Evolutionary conservation across 148 eudicot genomes (phyloP).

Genomic region (Rhododendron williamsianum): DNA sequence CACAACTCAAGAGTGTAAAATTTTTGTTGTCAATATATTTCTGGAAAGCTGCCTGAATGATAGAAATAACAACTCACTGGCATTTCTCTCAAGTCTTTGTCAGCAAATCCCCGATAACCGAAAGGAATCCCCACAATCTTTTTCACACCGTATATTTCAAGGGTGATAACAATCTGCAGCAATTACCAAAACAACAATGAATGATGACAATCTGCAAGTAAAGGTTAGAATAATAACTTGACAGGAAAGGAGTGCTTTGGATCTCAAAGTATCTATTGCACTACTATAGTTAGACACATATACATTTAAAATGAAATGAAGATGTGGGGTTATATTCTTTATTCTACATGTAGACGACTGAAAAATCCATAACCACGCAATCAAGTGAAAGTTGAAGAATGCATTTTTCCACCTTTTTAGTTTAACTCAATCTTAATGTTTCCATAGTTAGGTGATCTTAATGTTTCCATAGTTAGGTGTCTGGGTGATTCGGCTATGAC

Average conservation of each 20-base stretch:
- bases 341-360: neutral
- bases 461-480: neutral
- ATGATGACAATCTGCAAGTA: neutral
- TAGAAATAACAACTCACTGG: conserved; percentile 47
- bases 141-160: conserved; percentile 94
- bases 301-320: neutral
- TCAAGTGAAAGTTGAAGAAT: neutral
- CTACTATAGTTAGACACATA: neutral
- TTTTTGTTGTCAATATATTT: neutral
- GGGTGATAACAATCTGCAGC: conserved; percentile 91
- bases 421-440: neutral
- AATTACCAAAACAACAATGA: conserved; percentile 6
- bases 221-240: neutral
- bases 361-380: neutral
- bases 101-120: conserved; percentile 93
- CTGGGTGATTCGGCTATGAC: neutral
- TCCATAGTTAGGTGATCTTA: neutral
- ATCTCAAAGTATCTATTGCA: neutral
- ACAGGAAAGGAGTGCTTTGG: neutral
- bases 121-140: conserved; percentile 89
- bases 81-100: conserved; percentile 59
- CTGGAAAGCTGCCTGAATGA: neutral
- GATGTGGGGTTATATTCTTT: neutral
- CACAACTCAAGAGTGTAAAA: neutral
- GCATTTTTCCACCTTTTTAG: neutral